Conservation (phyloP, 2,329 filamentous ascomycete genomes). For the Pyricularia grisea region DNA sequence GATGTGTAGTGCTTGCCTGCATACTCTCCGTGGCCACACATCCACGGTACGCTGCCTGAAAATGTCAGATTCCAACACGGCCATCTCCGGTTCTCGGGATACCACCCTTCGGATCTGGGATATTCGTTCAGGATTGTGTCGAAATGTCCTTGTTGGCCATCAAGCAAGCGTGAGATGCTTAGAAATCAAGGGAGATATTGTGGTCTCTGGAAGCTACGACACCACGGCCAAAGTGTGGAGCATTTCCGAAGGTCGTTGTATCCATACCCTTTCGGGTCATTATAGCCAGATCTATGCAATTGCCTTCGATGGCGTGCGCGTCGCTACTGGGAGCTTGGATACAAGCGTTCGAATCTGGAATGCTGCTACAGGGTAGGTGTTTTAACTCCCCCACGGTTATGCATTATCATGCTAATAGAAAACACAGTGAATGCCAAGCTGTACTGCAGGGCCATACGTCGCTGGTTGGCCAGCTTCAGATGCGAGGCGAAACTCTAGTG, state of each 20-base stretch:
- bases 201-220: constrained; percentile 97
- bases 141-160: constrained; percentile 86
- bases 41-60: constrained; percentile 95
- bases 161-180: constrained; percentile 92
- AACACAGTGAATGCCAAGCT: constrained; percentile 64
- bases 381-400: not conserved
- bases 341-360: constrained; percentile 98
- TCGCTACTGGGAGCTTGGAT: constrained; percentile 92
- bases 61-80: constrained; percentile 90
- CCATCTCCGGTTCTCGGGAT: constrained; percentile 92
- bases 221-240: constrained; percentile 97
- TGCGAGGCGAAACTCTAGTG: constrained; percentile 88
- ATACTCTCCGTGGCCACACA: constrained; percentile 86
- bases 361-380: constrained; percentile 67
- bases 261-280: constrained; percentile 84
- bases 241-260: constrained; percentile 87
- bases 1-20: constrained; percentile 53
- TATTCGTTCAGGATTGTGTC: constrained; percentile 76
- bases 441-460: constrained; percentile 96
- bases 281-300: constrained; percentile 99
- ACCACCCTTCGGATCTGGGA: constrained; percentile 95
- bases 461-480: constrained; percentile 90
- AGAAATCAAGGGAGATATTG: constrained; percentile 90
- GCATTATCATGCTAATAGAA: constrained; percentile 17
- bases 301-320: constrained; percentile 86